These are phyloP conservation scores for Yamadazyma sp. DNA, from an alignment of 1,139 yeast genomes.

Conservation along the genomic window DNA sequence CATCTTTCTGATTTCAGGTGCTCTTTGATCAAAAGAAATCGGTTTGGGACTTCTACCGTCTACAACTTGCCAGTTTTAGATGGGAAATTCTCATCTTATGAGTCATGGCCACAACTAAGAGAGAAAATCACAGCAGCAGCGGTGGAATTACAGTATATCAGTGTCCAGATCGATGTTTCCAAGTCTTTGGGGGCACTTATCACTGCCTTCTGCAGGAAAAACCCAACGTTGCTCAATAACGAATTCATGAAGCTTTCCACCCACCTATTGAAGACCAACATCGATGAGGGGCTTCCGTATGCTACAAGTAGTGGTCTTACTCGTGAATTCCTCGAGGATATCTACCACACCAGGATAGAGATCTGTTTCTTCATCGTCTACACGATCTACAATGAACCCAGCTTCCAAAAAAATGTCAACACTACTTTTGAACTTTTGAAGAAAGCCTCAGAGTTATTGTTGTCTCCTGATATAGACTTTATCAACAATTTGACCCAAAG, in stretches of 20 bases:
- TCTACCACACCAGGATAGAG: constrained; percentile 65
- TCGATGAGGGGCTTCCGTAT: constrained; percentile 42
- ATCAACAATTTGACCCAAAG: constrained; percentile 38
- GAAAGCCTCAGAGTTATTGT: constrained; percentile 41
- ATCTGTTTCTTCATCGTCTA: constrained; percentile 66
- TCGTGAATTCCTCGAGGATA: constrained; percentile 45
- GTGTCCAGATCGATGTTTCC: constrained; percentile 68
- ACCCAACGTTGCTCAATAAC: constrained; percentile 28
- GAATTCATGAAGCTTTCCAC: constrained; percentile 47
- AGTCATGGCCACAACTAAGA: constrained; percentile 52
- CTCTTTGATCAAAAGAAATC: constrained; percentile 45
- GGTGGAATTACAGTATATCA: constrained; percentile 60
- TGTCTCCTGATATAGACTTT: constrained; percentile 49
- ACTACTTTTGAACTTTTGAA: constrained; percentile 40
- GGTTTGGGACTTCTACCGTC: constrained; percentile 53
- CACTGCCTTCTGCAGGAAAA: constrained; percentile 58
- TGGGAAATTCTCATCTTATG: constrained; percentile 46
- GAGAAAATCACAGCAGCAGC: constrained; percentile 60
- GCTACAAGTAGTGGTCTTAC: constrained; percentile 22
- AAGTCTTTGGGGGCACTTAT: constrained; percentile 78
- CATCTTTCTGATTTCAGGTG: constrained; percentile 56
- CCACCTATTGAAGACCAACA: constrained; percentile 51
- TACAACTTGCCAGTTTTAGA: constrained; percentile 70
- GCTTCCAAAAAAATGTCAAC: constrained; percentile 25
- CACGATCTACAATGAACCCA: constrained; percentile 42